Evolutionary conservation across 2,329 filamentous ascomycete genomes (phyloP), one percentile per base, ranked within the genome.

Genomic region (Monosporascus cannonballus): DNA sequence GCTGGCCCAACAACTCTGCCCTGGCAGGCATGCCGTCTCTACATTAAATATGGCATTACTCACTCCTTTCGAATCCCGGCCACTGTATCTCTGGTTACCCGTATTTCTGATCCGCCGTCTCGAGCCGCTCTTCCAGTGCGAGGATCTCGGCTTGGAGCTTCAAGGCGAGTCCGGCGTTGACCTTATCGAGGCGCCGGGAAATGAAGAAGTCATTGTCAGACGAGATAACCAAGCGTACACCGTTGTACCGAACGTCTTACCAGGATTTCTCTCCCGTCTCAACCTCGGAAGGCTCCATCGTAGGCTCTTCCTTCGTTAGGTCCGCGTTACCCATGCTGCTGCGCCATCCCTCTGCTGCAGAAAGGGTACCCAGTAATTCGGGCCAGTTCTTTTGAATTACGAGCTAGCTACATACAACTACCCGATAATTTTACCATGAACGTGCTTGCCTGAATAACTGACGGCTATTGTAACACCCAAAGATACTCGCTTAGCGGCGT

Each of bases 111-210:
- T 72, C 69, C 2, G 70, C 22, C 6, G 56, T 47, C 0, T 53
- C n/a, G 0, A 72, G 57, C 11, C 65, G 48, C 7, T 66, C 51
- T 53, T 72, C 69, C 0, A 71, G 47, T 0, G 49, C 55, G 0
- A 58, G 59, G 1, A 72, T 55, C 44, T 68, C 56, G 36, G 72
- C 68, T 53, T 73, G 69, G 3, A 71, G 57, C 1, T 58, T 57
- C 5, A 72, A 56, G 1, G 64, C 54, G 14, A 69, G 53, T 34
- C 68, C 55, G 6, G 56, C 53, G 42, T 69, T 70, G 0, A 71
- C 55, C 1, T 57, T 50, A 7, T 59, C 58, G 47, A 73, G 72
- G 14, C 67, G 62, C 6, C 69, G 61, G 4, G 72, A 60, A 7
- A 71, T 60, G 22, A 62, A 56, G n/a, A 67, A 59, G 42, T 67